These are phyloP conservation scores for Pseudogymnoascus sp. DNA, from an alignment of 2,329 filamentous ascomycete genomes.

Conservation along the genomic window DNA sequence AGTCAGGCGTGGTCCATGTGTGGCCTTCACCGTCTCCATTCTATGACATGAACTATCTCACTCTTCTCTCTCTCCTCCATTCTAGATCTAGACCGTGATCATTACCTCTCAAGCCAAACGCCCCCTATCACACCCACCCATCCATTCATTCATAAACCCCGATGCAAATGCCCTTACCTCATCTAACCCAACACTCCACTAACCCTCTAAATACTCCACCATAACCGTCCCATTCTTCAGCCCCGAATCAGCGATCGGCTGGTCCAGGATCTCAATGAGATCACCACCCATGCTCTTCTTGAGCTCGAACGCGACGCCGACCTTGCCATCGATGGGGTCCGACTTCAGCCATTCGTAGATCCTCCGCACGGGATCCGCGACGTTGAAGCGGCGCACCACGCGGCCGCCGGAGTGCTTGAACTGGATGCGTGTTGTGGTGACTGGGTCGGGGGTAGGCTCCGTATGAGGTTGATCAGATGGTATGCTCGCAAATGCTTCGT, in stretches of 20 bases:
- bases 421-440: constrained; percentile 77
- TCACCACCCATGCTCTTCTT: constrained; percentile 68
- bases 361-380: constrained; percentile 66
- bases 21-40: background rate
- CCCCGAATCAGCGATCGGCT: constrained; percentile 69
- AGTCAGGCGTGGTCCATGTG: background rate
- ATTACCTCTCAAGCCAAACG: background rate
- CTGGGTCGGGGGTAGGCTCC: constrained; percentile 65
- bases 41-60: background rate
- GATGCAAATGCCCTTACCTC: background rate
- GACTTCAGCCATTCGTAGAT: constrained; percentile 98
- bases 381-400: constrained; percentile 74
- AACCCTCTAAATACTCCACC: constrained; percentile 70
- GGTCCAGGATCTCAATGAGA: constrained; percentile 64
- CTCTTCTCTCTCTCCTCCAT: background rate
- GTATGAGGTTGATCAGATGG: constrained; percentile 62
- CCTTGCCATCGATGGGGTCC: constrained; percentile 70
- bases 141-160: background rate
- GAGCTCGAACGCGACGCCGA: constrained; percentile 73
- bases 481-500: constrained; percentile 57
- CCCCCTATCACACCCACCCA: background rate
- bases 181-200: background rate
- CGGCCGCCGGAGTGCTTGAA: constrained; percentile 80
- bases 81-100: constrained; percentile 1
- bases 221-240: constrained; percentile 91